Conservation (phyloP, 805 yeast species). For the Candida nitratophila region DNA sequence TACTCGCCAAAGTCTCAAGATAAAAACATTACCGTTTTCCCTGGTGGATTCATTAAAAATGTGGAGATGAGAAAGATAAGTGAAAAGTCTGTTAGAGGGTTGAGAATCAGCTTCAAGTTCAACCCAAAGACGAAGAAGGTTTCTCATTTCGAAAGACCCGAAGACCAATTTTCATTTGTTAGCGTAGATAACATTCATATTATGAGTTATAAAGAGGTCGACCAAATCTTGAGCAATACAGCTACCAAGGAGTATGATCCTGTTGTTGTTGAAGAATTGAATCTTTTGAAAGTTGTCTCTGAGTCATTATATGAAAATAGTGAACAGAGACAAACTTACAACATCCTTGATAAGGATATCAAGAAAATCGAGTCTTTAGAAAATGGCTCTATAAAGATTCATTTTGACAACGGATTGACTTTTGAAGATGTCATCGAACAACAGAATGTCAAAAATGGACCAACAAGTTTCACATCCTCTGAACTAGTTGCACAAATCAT, state of each 20-base stretch:
- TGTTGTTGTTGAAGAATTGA: constrained; percentile 26
- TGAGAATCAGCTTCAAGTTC: constrained; percentile 32
- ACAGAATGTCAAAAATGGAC: background rate
- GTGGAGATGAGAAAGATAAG: constrained; percentile 43
- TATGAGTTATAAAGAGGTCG: constrained; percentile 61
- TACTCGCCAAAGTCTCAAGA: constrained; percentile 56
- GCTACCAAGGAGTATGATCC: constrained; percentile 2
- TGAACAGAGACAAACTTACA: background rate
- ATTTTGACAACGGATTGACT: constrained; percentile 11
- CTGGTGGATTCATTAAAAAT: constrained; percentile 40
- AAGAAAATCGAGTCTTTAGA: background rate
- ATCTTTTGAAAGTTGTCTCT: constrained; percentile 27
- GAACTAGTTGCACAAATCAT: constrained; percentile 72
- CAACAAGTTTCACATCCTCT: constrained; percentile 4
- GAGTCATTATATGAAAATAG: constrained; percentile 12
- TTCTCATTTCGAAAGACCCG: constrained; percentile 13
- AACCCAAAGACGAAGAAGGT: constrained; percentile 14
- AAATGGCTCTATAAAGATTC: constrained; percentile 20
- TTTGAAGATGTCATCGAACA: background rate
- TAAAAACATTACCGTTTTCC: constrained; percentile 66
- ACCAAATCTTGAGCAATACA: constrained; percentile 31
- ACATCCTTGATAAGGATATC: background rate
- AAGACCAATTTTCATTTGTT: constrained; percentile 33
- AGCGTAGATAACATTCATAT: constrained; percentile 38
- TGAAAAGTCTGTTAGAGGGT: constrained; percentile 35